Evolutionary conservation across 1,284 basidiomycete genomes (phyloP), one percentile per base, ranked within the genome.

Genomic region (Puccinia horiana): DNA sequence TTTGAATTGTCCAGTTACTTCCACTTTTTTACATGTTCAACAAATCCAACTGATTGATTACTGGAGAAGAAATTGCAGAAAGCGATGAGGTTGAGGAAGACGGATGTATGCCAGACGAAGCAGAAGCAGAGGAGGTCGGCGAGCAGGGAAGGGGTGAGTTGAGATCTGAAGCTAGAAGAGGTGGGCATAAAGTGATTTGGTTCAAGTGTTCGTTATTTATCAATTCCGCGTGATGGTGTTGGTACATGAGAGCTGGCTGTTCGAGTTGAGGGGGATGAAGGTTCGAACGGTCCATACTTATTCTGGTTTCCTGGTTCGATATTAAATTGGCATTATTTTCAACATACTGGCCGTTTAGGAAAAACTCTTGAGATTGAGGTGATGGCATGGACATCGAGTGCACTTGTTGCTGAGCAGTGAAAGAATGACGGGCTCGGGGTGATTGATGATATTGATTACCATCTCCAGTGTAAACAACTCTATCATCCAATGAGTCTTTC

Each of bases 391-490:
- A 58, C 52, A 56, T 40, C 14, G 35, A 29, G 11, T 73, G 70
- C 26, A 56, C 35, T 23, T 26, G 49, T 29, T 29, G 44, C 18
- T 73, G 70, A n/a, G 70, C 37, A 5, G 18, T 54, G 32, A 73
- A 73, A 4, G 70, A 54, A 23, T 73, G 70, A 29, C 49, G 18
- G 9, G 47, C 49, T 11, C 49, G n/a, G 20, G 49, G 35, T 16
- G 70, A 73, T 23, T 32, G 49, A 18, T 40, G 44, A 73, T 54
- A 75, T 2, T 75, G 29, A 44, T 44, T 61, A 11, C 14, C 73
- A 65, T 77, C 49, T 37, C 61, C 76, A 32, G 61, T 77, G 54
- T 77, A 77, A 77, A 77, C 26, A 44, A 67, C 76, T 32, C 47
- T 65, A 40, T 77, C 76, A 26, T 67, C 61, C 5, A 40, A 32